A percentile compares a stretch with the other conserved stretches of the same genome.
These are phyloP conservation scores for Diplodia sapinea DNA, from an alignment of 2,329 filamentous ascomycete species.

Conservation along the genomic window DNA sequence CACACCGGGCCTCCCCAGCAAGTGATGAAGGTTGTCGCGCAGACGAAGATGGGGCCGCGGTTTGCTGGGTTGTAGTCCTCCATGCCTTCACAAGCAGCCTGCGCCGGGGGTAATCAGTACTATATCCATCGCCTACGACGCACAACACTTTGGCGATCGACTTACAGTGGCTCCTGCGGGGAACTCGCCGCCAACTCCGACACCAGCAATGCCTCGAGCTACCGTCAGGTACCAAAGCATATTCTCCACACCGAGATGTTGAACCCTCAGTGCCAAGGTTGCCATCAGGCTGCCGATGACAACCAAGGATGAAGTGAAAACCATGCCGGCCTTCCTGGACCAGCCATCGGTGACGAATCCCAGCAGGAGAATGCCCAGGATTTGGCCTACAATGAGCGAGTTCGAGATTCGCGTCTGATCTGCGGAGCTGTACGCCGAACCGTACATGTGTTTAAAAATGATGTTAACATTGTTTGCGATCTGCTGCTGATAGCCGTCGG, in stretches of 20 bases:
- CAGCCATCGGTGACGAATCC: slow-evolving; percentile 43
- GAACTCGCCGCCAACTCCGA: slow-evolving; percentile 45
- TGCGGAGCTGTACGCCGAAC: slow-evolving; percentile 14
- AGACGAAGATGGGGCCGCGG: slow-evolving; percentile 16
- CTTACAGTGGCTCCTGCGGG: slow-evolving; percentile 12
- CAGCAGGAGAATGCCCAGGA: slow-evolving; percentile 44
- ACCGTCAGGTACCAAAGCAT: slow-evolving; percentile 53
- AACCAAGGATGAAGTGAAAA: slow-evolving; percentile 42
- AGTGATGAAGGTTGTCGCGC: slow-evolving; percentile 15
- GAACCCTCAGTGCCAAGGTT: slow-evolving; percentile 46
- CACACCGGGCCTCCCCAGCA: slow-evolving; percentile 22
- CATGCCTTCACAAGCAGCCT: slow-evolving; percentile 47
- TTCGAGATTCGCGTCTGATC: slow-evolving; percentile 34
- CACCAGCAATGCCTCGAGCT: slow-evolving; percentile 52
- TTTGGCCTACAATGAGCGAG: slow-evolving; percentile 42
- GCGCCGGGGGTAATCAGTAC: slow-evolving; percentile 59
- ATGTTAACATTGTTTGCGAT: slow-evolving; percentile 11
- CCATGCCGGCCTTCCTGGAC: slow-evolving; percentile 44
- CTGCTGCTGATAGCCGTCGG: slow-evolving; percentile 20
- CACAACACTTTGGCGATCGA: not conserved
- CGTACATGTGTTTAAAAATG: slow-evolving; percentile 19
- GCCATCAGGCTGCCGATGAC: slow-evolving; percentile 45
- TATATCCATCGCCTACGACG: slow-evolving; percentile 37
- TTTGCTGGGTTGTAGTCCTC: slow-evolving; percentile 57
- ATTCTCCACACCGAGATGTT: slow-evolving; percentile 49